Evolutionary conservation across 2,329 filamentous ascomycete genomes (phyloP), one percentile per base, ranked within the genome.

Genomic region (Pseudogymnoascus sp.): DNA sequence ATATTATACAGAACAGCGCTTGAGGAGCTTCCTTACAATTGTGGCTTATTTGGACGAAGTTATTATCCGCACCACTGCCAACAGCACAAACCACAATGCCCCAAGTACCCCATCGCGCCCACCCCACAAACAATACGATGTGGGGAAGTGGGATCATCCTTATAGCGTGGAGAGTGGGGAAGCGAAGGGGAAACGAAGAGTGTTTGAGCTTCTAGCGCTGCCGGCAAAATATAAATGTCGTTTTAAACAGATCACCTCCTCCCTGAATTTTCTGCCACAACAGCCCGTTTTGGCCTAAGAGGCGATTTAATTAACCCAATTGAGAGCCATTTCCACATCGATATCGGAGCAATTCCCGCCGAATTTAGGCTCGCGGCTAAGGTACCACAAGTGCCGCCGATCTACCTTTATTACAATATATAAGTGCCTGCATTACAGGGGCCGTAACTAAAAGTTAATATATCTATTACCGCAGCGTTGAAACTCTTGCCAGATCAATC

Each of bases 391-490:
- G 44, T 55, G 44, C 44, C 44, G 44, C 21, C 9, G 44, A 55
- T 55, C 44, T 55, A 17, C n/a, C n/a, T 33, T 10, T 55, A 55
- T 33, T 55, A n/a, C 27, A 55, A 55, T 55, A 55, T 55, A 55
- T 33, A 55, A 55, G 3, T 33, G 27, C 44, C 44, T 55, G 13
- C 12, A 63, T 42, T 21, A n/a, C 55, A 61, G 60, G 61, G 15
- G 13, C 33, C 48, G 38, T 63, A 63, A 63, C 36, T 44, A 58
- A n/a, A 64, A 60, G 36, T 63, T 64, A 66, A 69, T 66, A 62
- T 69, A 67, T 65, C 63, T 65, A 68, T 63, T 68, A 63, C 63
- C 68, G 69, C 67, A 67, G 65, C 59, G 59, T 64, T 67, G 63
- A 64, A 65, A 63, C 67, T 67, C 36, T 62, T 66, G 65, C 68